Evolutionary conservation across 2,329 filamentous ascomycete species (phyloP).

Genomic region (Lecanoromycetidae sp.): DNA sequence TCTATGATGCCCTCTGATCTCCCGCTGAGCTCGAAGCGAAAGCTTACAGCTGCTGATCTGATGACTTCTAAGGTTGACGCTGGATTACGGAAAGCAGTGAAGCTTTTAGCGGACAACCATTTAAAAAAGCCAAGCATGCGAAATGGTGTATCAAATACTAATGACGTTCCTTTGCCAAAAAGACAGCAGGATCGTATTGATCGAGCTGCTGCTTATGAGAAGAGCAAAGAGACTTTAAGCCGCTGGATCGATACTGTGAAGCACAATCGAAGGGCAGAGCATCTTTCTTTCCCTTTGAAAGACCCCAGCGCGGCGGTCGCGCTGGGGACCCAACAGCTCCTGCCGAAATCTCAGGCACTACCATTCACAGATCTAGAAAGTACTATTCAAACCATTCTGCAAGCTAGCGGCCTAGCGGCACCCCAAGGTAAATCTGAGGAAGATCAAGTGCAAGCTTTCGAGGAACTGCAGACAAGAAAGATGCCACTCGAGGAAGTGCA

Average conservation of each 20-base stretch:
- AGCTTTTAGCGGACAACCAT: conserved; percentile 55
- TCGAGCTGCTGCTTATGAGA: conserved; percentile 69
- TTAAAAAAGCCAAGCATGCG: conserved; percentile 41
- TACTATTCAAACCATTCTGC: conserved; percentile 77
- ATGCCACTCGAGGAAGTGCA: conserved; percentile 61
- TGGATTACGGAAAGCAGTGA: conserved; percentile 64
- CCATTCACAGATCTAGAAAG: conserved; percentile 72
- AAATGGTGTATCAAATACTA: conserved; percentile 50
- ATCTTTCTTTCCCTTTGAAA: conserved; percentile 74
- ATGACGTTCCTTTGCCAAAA: conserved; percentile 71
- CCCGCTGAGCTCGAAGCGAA: conserved; percentile 46
- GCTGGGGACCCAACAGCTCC: conserved; percentile 50
- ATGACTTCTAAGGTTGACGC: conserved; percentile 61
- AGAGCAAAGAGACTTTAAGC: conserved; percentile 80
- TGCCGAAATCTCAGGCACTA: conserved; percentile 44
- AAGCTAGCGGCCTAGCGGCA: conserved; percentile 65
- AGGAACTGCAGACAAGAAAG: conserved; percentile 58
- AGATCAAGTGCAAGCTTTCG: conserved; percentile 54
- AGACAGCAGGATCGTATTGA: conserved; percentile 78
- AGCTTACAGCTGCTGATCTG: conserved; percentile 65
- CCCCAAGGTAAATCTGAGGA: conserved; percentile 48
- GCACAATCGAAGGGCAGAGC: conserved; percentile 80
- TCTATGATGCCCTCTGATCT: conserved; percentile 50
- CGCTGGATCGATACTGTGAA: conserved; percentile 95
- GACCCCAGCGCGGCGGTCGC: conserved; percentile 54